These are phyloP conservation scores for Adenanthera pavonina DNA, from an alignment of 306 rosid species.

Conservation along the genomic window DNA sequence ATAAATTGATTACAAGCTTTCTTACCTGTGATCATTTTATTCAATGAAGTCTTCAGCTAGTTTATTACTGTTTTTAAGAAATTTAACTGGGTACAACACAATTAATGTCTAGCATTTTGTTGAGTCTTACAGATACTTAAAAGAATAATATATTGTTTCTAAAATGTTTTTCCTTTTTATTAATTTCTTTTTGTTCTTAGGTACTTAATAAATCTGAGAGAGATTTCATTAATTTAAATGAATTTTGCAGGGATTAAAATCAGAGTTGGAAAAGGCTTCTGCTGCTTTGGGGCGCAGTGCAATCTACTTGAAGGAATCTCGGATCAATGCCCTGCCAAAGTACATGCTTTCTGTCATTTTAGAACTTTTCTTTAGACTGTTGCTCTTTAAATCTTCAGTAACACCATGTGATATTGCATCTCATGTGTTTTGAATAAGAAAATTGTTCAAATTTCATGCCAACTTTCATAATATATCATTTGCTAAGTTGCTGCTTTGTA, in stretches of 20 bases:
- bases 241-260: slow-evolving; percentile 80
- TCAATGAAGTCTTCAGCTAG: background rate
- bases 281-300: slow-evolving; percentile 94
- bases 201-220: background rate
- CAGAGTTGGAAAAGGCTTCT: slow-evolving; percentile 94
- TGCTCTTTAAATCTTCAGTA: slow-evolving; percentile 3
- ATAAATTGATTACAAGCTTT: slow-evolving; percentile 18
- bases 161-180: slow-evolving; percentile 15
- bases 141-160: background rate
- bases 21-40: slow-evolving; percentile 2
- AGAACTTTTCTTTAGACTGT: background rate
- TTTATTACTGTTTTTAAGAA: background rate
- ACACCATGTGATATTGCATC: slow-evolving; percentile 14
- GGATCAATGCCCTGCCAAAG: slow-evolving; percentile 93
- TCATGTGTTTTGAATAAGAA: slow-evolving; percentile 14
- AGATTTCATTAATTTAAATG: slow-evolving; percentile 32
- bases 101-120: slow-evolving; percentile 26
- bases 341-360: slow-evolving; percentile 39
- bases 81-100: slow-evolving; percentile 15
- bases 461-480: background rate
- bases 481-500: background rate
- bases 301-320: slow-evolving; percentile 81
- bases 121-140: slow-evolving; percentile 8
- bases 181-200: slow-evolving; percentile 5
- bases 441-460: background rate